Evolutionary conservation across 2,329 filamentous ascomycete species (phyloP).

Genomic region (Passalora sequoiae): DNA sequence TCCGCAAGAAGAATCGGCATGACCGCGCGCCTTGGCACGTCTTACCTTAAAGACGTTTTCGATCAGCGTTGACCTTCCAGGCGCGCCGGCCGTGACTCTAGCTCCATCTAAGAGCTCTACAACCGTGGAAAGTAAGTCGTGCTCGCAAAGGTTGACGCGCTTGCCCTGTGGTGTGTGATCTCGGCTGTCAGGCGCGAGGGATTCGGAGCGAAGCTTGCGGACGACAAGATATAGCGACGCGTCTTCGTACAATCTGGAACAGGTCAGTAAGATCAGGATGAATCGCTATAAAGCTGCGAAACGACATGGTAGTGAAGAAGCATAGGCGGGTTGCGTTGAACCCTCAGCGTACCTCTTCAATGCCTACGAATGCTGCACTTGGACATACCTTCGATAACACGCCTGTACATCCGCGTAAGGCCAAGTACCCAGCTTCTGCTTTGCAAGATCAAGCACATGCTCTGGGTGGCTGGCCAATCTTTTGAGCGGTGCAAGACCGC

Average conservation of each 20-base stretch:
- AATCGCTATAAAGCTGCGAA: too few relatives aligned
- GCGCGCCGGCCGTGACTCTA: slow-evolving; percentile 67
- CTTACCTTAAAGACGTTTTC: slow-evolving; percentile 46
- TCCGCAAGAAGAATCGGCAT: too few relatives aligned
- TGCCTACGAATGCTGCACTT: too few relatives aligned
- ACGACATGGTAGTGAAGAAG: too few relatives aligned
- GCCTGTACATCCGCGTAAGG: slow-evolving; percentile 61
- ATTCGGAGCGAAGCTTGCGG: neutral
- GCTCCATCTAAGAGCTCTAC: slow-evolving; percentile 68
- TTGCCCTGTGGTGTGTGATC: neutral
- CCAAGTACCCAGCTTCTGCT: slow-evolving; percentile 64
- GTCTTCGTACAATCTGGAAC: slow-evolving; percentile 67
- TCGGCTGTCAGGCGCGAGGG: neutral
- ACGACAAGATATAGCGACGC: slow-evolving; percentile 60
- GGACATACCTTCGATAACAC: slow-evolving; percentile 67
- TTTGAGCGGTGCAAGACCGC: slow-evolving; percentile 38
- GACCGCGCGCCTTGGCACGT: too few relatives aligned
- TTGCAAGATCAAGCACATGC: slow-evolving; percentile 56
- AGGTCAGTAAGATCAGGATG: too few relatives aligned
- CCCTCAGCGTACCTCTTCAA: too few relatives aligned
- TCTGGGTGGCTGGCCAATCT: slow-evolving; percentile 38
- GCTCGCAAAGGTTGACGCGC: neutral
- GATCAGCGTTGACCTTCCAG: slow-evolving; percentile 47
- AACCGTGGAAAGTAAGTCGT: slow-evolving; percentile 28
- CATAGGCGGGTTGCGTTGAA: too few relatives aligned